Evolutionary conservation across 2,329 filamentous ascomycete genomes (phyloP).

Genomic region (Ceratocystis eucalypticola): DNA sequence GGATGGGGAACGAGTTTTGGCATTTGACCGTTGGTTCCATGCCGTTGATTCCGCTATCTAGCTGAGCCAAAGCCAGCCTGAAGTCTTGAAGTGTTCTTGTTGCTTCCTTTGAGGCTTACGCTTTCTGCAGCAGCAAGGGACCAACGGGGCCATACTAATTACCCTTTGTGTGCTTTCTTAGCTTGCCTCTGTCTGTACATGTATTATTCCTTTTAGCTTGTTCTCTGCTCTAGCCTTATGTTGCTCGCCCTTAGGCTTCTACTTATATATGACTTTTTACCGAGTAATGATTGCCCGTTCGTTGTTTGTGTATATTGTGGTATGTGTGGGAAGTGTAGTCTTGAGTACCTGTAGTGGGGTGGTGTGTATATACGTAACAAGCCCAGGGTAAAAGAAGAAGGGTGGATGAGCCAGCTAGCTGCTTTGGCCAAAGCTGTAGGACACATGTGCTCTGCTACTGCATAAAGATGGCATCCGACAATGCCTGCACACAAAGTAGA

Average conservation of each 20-base stretch:
- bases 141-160: background rate
- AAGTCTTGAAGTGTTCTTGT: too few species aligned
- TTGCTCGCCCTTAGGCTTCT: background rate
- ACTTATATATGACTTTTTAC: background rate
- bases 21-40: background rate
- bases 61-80: background rate
- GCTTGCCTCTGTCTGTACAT: background rate
- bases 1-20: background rate
- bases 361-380: too few species aligned
- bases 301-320: background rate
- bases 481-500: background rate
- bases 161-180: background rate
- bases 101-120: too few species aligned
- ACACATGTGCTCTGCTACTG: too few species aligned
- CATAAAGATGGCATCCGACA: background rate
- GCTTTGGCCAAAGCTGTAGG: too few species aligned
- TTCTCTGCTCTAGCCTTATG: background rate
- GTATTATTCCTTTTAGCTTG: constrained; percentile 6
- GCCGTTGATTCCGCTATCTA: background rate
- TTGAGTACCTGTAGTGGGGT: too few species aligned
- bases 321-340: too few species aligned
- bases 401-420: too few species aligned
- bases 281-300: background rate
- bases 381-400: too few species aligned
- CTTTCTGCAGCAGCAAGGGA: background rate